Percentiles rank a stretch among this genome's conserved stretches.
phyloP scores from a whole-genome alignment of 2,329 filamentous ascomycete genomes.

The Hypoxylon sp. region DNA sequence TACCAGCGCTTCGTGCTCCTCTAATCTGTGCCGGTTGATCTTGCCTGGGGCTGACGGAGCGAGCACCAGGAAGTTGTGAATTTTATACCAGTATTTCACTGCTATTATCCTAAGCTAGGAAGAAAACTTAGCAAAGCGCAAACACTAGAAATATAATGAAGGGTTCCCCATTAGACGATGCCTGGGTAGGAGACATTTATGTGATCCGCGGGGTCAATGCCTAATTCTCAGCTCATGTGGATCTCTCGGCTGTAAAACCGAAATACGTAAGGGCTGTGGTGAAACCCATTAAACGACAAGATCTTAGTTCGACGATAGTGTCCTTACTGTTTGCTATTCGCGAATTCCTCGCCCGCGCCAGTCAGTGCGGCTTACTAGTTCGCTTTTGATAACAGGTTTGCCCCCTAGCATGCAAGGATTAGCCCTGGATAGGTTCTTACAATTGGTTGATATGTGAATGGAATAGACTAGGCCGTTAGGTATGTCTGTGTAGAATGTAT shows the following conservation, averaged over 20 bases:
- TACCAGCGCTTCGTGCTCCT: not conserved
- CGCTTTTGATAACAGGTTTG: constrained; percentile 37
- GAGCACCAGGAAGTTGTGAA: not conserved
- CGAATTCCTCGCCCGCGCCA: constrained; percentile 17
- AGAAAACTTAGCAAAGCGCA: not conserved
- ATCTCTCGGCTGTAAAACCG: constrained; percentile 8
- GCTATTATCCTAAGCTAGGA: not conserved
- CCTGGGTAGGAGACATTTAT: constrained; percentile 17
- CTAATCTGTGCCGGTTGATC: not conserved
- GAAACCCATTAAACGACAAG: constrained; percentile 3
- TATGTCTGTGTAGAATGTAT: constrained; percentile 8
- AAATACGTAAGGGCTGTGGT: constrained; percentile 18
- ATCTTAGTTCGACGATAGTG: constrained; percentile 10
- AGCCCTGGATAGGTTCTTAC: constrained; percentile 20
- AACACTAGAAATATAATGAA: constrained; percentile 10
- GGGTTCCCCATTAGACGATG: not conserved
- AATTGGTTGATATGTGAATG: constrained; percentile 10
- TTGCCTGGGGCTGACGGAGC: not conserved
- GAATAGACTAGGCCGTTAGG: not conserved
- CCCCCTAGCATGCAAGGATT: constrained; percentile 31
- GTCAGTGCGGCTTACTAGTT: constrained; percentile 39
- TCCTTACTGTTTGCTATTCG: constrained; percentile 6
- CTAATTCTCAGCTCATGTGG: constrained; percentile 17
- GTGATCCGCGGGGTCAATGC: not conserved
- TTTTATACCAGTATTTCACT: not conserved